phyloP scores from a whole-genome alignment of 169 alveolate species.

The Ichthyophthirius multifiliis region DNA sequence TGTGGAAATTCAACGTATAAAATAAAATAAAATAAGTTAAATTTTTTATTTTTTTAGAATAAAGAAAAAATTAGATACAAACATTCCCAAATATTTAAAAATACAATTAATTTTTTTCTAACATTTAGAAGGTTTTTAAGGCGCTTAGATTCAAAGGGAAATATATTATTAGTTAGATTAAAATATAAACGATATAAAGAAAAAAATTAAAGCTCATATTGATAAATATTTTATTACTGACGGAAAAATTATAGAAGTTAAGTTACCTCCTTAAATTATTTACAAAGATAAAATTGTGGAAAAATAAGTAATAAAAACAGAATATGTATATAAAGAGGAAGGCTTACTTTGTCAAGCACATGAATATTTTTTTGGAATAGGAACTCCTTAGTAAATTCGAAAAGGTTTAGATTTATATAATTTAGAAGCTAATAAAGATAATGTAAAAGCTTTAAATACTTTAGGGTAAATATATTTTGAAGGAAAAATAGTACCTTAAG shows the following conservation, averaged over 20 bases:
- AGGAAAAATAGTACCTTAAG: neutral
- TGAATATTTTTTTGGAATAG: neutral
- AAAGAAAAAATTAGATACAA: no score
- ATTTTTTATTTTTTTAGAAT: no score
- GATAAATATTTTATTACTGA: slow-evolving; percentile 8
- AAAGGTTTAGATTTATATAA: neutral
- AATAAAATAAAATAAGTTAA: no score
- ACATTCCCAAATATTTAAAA: no score
- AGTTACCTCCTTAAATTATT: no score
- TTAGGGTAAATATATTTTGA: neutral
- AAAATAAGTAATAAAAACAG: neutral
- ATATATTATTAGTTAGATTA: neutral
- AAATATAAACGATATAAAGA: neutral
- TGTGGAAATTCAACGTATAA: no score
- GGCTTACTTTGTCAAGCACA: neutral
- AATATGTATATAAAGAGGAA: neutral
- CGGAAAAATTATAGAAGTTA: neutral
- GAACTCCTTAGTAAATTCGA: neutral
- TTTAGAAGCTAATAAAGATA: neutral
- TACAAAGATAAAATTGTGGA: neutral
- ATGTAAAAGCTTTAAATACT: neutral
- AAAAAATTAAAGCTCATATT: neutral
- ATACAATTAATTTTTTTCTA: no score
- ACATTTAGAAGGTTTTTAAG: no score
- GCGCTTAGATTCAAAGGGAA: neutral